phyloP scores from a whole-genome alignment of 139 green algal genomes.

The Volvox africanus region DNA sequence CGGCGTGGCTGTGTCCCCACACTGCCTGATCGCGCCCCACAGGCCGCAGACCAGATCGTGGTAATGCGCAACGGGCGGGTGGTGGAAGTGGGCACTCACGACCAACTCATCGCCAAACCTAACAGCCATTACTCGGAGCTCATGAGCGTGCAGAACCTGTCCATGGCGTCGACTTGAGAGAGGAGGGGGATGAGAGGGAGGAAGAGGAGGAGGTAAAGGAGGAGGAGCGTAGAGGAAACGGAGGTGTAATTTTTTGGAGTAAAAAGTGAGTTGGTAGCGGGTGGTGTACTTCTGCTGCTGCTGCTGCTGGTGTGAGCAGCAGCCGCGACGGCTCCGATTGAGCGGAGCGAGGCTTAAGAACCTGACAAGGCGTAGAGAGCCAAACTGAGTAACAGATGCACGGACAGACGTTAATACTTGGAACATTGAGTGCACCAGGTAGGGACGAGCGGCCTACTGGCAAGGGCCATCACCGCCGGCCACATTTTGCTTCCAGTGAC shows the following conservation, averaged over 20 bases:
- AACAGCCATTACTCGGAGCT: constrained; percentile 76
- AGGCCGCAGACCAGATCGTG: constrained; percentile 86
- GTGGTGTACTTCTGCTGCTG: too few species aligned
- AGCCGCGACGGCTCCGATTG: too few species aligned
- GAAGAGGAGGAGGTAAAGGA: not conserved
- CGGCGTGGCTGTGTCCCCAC: not conserved
- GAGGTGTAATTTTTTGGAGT: not conserved
- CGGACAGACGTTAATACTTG: too few species aligned
- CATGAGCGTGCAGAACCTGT: constrained; percentile 70
- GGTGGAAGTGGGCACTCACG: constrained; percentile 69
- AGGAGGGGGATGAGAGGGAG: too few species aligned
- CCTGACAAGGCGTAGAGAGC: too few species aligned
- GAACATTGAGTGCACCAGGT: too few species aligned
- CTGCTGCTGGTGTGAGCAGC: too few species aligned
- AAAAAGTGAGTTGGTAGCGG: not conserved
- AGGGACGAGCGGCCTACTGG: too few species aligned
- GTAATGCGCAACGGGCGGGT: constrained; percentile 69
- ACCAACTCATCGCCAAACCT: constrained; percentile 61
- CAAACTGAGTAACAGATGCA: too few species aligned
- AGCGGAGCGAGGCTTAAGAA: too few species aligned
- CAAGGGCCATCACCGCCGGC: too few species aligned
- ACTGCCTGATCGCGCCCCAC: not conserved
- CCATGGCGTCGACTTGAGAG: constrained; percentile 56
- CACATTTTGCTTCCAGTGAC: too few species aligned
- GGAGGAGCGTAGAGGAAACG: not conserved